These are phyloP conservation scores for Calonectria pseudoturangicola DNA, from an alignment of 2,329 filamentous ascomycete genomes.

Conservation along the genomic window DNA sequence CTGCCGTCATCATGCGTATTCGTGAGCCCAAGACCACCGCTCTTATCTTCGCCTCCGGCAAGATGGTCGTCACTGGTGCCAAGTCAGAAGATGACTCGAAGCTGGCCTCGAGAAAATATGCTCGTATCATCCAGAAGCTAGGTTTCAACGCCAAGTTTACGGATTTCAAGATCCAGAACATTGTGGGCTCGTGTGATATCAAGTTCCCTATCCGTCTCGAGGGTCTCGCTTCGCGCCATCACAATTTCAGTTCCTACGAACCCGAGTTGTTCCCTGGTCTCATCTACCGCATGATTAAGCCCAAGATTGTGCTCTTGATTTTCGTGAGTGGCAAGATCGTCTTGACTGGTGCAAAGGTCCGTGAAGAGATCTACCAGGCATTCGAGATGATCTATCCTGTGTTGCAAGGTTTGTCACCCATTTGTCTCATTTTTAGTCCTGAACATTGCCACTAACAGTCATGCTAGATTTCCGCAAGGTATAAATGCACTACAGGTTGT, in stretches of 20 bases:
- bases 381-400: constrained; percentile 99
- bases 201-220: constrained; percentile 99
- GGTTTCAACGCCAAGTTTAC: constrained; percentile 99
- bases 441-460: constrained; percentile 33
- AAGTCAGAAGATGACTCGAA: constrained; percentile 99
- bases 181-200: constrained; percentile 98
- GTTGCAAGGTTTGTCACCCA: constrained; percentile 80
- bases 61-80: constrained; percentile 99
- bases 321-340: constrained; percentile 99
- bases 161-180: constrained; percentile 99
- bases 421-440: neutral
- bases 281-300: constrained; percentile 99
- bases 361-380: constrained; percentile 97
- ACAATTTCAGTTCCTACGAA: constrained; percentile 99
- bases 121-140: constrained; percentile 99
- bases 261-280: constrained; percentile 98
- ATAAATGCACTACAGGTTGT: constrained; percentile 57
- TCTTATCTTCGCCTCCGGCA: constrained; percentile 97
- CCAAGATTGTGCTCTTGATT: constrained; percentile 97
- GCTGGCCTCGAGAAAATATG: constrained; percentile 97
- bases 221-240: constrained; percentile 95
- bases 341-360: constrained; percentile 96
- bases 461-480: constrained; percentile 74
- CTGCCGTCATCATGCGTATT: constrained; percentile 99
- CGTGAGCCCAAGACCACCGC: constrained; percentile 99